phyloP scores from a whole-genome alignment of 176 grass and related monocot species.

The Tillandsia fasciculata region DNA sequence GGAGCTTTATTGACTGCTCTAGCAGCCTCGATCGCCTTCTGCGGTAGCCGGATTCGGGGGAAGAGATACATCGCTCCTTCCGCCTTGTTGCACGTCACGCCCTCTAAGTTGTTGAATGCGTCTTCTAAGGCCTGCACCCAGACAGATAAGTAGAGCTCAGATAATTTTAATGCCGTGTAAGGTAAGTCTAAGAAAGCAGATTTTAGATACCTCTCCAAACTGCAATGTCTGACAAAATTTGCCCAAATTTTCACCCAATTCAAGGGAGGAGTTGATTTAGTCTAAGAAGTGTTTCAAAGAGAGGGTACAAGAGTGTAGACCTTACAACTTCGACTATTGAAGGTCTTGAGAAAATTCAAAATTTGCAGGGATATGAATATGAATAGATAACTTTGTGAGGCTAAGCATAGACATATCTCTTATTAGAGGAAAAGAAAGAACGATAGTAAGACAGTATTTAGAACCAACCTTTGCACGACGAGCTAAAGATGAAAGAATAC shows the following conservation, averaged over 20 bases:
- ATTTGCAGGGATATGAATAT: too few relatives aligned
- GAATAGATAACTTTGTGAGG: too few relatives aligned
- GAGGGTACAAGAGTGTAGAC: too few relatives aligned
- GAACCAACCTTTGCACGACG: conserved; percentile 65
- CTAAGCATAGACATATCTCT: background rate
- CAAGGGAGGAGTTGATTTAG: too few relatives aligned
- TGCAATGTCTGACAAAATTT: too few relatives aligned
- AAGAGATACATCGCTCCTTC: conserved; percentile 99
- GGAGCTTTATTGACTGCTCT: conserved; percentile 47
- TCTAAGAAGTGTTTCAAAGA: too few relatives aligned
- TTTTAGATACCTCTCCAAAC: too few relatives aligned
- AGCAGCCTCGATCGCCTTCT: conserved; percentile 67
- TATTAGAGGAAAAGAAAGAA: background rate
- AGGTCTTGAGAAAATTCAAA: too few relatives aligned
- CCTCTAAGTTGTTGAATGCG: conserved; percentile 87
- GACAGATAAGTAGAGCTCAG: conserved; percentile 2
- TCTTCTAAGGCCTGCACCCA: conserved; percentile 79
- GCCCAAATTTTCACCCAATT: too few relatives aligned
- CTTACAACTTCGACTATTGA: too few relatives aligned
- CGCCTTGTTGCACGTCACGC: conserved; percentile 89
- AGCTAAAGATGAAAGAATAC: conserved; percentile 80
- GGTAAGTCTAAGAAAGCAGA: too few relatives aligned
- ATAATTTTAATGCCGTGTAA: background rate
- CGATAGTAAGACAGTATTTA: background rate
- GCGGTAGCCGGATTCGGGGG: conserved; percentile 64